Evolutionary conservation across 306 rosid genomes (phyloP).

Genomic region (Alnus glutinosa): DNA sequence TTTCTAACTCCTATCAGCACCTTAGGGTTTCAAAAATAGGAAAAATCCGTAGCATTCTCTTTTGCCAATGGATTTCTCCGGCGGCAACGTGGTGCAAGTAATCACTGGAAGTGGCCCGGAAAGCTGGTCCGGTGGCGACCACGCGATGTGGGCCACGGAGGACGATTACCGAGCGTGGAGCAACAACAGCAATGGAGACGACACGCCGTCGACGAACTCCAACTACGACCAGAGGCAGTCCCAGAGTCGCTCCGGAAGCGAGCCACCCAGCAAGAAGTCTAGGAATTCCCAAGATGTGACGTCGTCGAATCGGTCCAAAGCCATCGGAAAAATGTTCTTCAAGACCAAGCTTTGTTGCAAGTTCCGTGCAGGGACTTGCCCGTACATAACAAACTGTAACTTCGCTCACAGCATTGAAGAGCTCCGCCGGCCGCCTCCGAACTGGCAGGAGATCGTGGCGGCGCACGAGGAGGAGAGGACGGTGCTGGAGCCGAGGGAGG

Average conservation of each 20-base stretch:
- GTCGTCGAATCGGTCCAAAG: slow-evolving; percentile 66
- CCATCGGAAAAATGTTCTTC: slow-evolving; percentile 97
- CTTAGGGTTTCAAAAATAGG: slow-evolving; percentile 37
- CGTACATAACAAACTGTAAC: slow-evolving; percentile 86
- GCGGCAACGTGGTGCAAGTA: slow-evolving; percentile 76
- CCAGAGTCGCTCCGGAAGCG: slow-evolving; percentile 72
- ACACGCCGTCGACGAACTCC: slow-evolving; percentile 65
- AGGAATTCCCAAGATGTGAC: slow-evolving; percentile 72
- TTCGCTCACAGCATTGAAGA: slow-evolving; percentile 98
- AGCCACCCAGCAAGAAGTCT: slow-evolving; percentile 81
- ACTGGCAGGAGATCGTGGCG: slow-evolving; percentile 99
- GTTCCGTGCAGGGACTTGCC: slow-evolving; percentile 89
- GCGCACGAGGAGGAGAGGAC: slow-evolving; percentile 83
- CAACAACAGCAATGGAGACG: slow-evolving; percentile 41
- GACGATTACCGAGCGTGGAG: slow-evolving; percentile 89
- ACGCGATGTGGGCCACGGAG: slow-evolving; percentile 92
- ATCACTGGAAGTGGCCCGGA: slow-evolving; percentile 60
- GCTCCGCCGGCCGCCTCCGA: slow-evolving; percentile 91
- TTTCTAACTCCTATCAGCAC: not conserved
- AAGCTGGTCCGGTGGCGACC: slow-evolving; percentile 67
- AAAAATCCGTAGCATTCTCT: not conserved
- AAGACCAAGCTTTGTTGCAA: slow-evolving; percentile 98
- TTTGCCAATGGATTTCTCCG: slow-evolving; percentile 58
- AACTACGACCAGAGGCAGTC: slow-evolving; percentile 66
- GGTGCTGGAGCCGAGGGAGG: slow-evolving; percentile 70